Base-by-base conservation (phyloP, 1,284 basidiomycete species). In the Uromyces viciae-fabae region DNA sequence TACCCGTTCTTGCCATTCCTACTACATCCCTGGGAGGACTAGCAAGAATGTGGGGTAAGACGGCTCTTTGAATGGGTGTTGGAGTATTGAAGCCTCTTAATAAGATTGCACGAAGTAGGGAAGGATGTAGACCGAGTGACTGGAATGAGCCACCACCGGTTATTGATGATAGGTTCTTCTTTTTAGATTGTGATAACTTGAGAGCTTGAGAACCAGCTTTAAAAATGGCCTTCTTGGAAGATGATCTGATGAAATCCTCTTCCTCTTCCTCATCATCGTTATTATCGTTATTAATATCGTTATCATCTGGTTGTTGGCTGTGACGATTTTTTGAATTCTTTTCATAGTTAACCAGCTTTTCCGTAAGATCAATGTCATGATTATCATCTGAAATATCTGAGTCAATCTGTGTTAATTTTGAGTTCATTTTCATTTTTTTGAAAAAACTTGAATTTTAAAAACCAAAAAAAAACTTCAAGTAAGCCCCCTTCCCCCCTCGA, bases 1-100 rank as follows among this genome's bases (percentile, higher is more conserved):
- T 98, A 80, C 97, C 97, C 0, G 97, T 99, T 25, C 97, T 90
- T 31, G 97, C 96, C 97, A 99, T 99, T 75, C 94, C 97, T 25
- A 99, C 93, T 11, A 99, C 91, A 87, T 99, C 97, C 73, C 94
- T 89, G 1, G 95, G 94, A 56, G 97, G 95, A 71, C 90, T 90
- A 4, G 92, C 87, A 43, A 99, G 90, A 60, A 98, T 90, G 40
- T 91, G 88, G 0, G 97, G 97, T 75, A 99, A 93, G 2, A 95
- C 89, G 22, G 93, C 89, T 11, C 96, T 90, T 87, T 99, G 97
- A 73, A 99, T 99, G 0, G 97, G 97, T 0, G 97, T 99, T 15
- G 97, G 97, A 54, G 91, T 92, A 74, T 93, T 93, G 88, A 94
- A 98, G 15, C 96, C 96, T 85, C 97, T 92, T n/a, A 98, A 88